These are phyloP conservation scores for Aurantiochytrium sp. DNA, from an alignment of 108 stramenopile genomes.

Conservation along the genomic window DNA sequence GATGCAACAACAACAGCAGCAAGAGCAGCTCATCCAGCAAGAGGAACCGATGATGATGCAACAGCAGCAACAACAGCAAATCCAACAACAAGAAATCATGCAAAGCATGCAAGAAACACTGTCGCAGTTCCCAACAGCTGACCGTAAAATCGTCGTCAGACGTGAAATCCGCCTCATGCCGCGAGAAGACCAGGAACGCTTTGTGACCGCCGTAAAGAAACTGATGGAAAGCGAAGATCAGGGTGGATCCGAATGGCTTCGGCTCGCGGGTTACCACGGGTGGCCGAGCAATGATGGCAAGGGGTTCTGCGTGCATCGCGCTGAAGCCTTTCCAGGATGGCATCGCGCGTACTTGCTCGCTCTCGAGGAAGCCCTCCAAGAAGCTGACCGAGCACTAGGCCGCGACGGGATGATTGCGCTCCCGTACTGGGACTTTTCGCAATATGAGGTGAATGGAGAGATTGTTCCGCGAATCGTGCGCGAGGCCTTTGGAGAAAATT, in stretches of 20 bases:
- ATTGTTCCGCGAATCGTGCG: neutral
- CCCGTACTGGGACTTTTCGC: neutral
- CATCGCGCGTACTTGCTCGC: conserved; percentile 10
- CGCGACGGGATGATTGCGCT: neutral
- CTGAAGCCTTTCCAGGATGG: neutral
- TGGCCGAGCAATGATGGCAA: neutral
- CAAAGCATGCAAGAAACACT: too few species aligned
- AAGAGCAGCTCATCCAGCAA: too few species aligned
- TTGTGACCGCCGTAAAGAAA: neutral
- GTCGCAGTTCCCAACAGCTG: too few species aligned
- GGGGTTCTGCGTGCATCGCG: neutral
- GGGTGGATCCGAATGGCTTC: neutral
- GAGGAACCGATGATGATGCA: too few species aligned
- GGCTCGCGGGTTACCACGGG: conserved; percentile 11
- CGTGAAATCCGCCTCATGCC: neutral
- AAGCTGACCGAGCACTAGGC: neutral
- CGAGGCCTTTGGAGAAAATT: neutral
- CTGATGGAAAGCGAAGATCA: neutral
- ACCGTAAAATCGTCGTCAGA: neutral
- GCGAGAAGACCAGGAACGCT: neutral
- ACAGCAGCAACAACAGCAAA: too few species aligned
- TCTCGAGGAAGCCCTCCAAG: neutral
- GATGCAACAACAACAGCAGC: too few species aligned
- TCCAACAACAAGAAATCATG: too few species aligned
- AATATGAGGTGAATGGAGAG: neutral